These are phyloP conservation scores for Prunus armeniaca DNA, from an alignment of 306 rosid genomes.

Conservation along the genomic window DNA sequence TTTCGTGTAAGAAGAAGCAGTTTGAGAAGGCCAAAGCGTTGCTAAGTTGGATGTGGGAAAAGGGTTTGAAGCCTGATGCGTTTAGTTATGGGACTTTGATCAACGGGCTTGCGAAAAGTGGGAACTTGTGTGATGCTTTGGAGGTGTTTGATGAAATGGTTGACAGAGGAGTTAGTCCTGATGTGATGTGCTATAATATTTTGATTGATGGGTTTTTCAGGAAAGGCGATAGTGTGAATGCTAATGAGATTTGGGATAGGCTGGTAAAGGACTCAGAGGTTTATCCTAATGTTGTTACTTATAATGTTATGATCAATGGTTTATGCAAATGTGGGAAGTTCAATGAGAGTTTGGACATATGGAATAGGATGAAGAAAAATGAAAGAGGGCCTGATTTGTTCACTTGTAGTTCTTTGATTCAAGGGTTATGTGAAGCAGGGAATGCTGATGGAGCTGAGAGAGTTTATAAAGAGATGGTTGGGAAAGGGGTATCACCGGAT, in stretches of 20 bases:
- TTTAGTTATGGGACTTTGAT: conserved; percentile 67
- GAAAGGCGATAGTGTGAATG: conserved; percentile 51
- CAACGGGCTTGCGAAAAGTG: conserved; percentile 44
- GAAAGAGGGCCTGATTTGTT: conserved; percentile 45
- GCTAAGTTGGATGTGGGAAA: conserved; percentile 65
- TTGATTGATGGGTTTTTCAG: conserved; percentile 76
- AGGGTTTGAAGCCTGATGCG: conserved; percentile 56
- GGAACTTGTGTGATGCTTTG: conserved; percentile 49
- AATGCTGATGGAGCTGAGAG: conserved; percentile 57
- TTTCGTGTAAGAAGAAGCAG: conserved; percentile 64
- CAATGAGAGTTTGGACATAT: conserved; percentile 63
- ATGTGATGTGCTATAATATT: conserved; percentile 79
- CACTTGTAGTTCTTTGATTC: conserved; percentile 70
- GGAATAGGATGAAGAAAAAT: conserved; percentile 81
- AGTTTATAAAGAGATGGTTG: conserved; percentile 63
- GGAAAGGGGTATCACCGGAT: conserved; percentile 56
- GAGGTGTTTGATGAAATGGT: conserved; percentile 89
- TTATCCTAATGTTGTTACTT: conserved; percentile 67
- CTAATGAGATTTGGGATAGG: conserved; percentile 71
- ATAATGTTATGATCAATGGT: conserved; percentile 86
- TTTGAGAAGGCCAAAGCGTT: conserved; percentile 63
- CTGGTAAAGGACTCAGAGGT: conserved; percentile 43
- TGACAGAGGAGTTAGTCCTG: conserved; percentile 62
- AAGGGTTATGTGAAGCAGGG: conserved; percentile 66
- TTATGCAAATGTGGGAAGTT: conserved; percentile 74